Evolutionary conservation across 23 red algal species (phyloP), one percentile per base, ranked within the genome.

Genomic region (Porphyridium purpureum): DNA sequence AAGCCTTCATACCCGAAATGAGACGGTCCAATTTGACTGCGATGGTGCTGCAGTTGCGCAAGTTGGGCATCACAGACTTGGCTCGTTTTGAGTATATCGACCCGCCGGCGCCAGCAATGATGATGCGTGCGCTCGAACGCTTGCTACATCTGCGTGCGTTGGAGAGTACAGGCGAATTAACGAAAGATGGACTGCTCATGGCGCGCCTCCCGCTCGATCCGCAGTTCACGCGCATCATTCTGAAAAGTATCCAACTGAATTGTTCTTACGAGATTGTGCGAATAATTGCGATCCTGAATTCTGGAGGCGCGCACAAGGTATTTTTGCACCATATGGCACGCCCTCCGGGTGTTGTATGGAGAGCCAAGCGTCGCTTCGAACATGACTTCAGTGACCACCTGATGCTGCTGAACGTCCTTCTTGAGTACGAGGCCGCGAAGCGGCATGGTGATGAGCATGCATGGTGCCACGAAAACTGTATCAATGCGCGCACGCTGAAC

Each of bases 151-250:
- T 98, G 8, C 79, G 90, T 33, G 90, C 90, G 17, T 34, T 98
- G 40, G 72, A 57, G 15, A 55, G 56, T 5, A 31, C 59, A 19
- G 88, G 75, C 8, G 57, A 84, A 33, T 41, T 93, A 1, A 93
- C 84, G 11, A 93, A 93, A 26, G 29, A 80, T 9, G 90, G 90
- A 5, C 28, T 62, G 42, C 51, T 60, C 32, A 98, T 98, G 90
- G 81, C 80, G 3, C 72, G 75, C 24, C 74, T 98, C 27, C 90
- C 90, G 21, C 64, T 98, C 4, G 90, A 98, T 24, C 78, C 90
- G 24, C 76, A 70, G 49, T 75, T 86, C 61, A 67, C 90, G 21
- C 62, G 74, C 22, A 72, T 74, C 7, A 53, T 98, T 24, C 66
- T 98, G 19, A 80, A 78, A 21, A 70, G 72, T 49, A 75, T 82